These are phyloP conservation scores for Colletotrichum paranaense DNA, from an alignment of 2,329 filamentous ascomycete genomes.

Conservation along the genomic window DNA sequence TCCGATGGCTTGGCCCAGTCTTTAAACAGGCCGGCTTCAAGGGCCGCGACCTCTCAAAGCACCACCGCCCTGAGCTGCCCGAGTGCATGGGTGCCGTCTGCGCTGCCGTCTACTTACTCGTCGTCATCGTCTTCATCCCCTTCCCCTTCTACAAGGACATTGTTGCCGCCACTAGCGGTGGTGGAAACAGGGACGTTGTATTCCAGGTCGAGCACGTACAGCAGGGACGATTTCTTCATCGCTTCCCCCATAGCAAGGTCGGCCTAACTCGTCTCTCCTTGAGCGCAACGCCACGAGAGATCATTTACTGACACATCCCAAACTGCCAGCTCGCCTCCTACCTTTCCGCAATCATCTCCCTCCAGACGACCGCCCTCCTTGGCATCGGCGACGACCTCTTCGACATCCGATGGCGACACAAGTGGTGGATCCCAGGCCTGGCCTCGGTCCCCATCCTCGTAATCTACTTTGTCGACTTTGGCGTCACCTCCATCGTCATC, in stretches of 20 bases:
- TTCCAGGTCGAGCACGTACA: constrained; percentile 79
- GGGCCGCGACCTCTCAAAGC: constrained; percentile 86
- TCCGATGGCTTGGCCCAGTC: constrained; percentile 90
- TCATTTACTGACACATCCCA: neutral
- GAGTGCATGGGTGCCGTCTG: constrained; percentile 97
- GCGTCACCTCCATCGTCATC: constrained; percentile 94
- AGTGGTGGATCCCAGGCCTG: constrained; percentile 96
- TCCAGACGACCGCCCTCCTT: constrained; percentile 90
- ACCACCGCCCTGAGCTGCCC: constrained; percentile 79
- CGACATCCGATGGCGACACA: constrained; percentile 98
- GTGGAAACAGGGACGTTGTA: constrained; percentile 90
- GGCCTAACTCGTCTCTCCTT: neutral
- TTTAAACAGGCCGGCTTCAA: constrained; percentile 92
- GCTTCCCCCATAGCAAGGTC: constrained; percentile 95
- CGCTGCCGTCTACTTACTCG: constrained; percentile 90
- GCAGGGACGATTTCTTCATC: constrained; percentile 86
- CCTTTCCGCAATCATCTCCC: constrained; percentile 90
- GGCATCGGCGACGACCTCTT: constrained; percentile 96
- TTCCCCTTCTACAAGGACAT: constrained; percentile 99
- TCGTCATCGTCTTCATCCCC: constrained; percentile 91
- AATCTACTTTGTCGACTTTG: constrained; percentile 98
- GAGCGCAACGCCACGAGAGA: neutral
- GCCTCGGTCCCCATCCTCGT: constrained; percentile 93
- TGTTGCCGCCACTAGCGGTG: constrained; percentile 92
- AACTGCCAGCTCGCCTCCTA: constrained; percentile 84